phyloP scores from a whole-genome alignment of 371 early-diverging fungal species.

The Actinomortierella ambigua region DNA sequence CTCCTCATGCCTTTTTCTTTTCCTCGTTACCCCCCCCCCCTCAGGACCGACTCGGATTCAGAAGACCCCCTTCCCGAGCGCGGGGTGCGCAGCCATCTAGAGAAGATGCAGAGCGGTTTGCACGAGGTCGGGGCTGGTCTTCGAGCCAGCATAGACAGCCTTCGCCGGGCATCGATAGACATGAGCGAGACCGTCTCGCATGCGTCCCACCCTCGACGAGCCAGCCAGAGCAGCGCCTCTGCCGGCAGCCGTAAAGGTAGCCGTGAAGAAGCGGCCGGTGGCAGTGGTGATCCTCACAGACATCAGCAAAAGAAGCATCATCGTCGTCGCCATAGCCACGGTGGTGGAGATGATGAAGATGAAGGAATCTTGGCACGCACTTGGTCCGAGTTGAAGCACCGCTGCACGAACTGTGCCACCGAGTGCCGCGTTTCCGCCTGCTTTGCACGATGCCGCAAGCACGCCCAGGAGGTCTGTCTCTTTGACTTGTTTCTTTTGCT shows the following conservation, averaged over 20 bases:
- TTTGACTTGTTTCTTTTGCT: too few species aligned
- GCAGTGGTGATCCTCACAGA: not conserved
- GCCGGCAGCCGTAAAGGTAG: not conserved
- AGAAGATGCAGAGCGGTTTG: constrained; percentile 15
- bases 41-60: constrained; percentile 13
- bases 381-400: constrained; percentile 12
- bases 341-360: not conserved
- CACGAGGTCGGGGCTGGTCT: constrained; percentile 15
- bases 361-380: not conserved
- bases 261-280: not conserved
- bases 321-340: constrained; percentile 1
- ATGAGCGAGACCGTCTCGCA: constrained; percentile 3
- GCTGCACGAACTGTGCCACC: constrained; percentile 12
- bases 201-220: too few species aligned
- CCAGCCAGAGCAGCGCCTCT: not conserved
- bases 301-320: not conserved
- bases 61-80: constrained; percentile 30
- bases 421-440: constrained; percentile 13
- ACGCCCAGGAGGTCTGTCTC: constrained; percentile 16
- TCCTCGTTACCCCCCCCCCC: too few species aligned
- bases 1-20: too few species aligned
- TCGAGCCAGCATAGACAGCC: constrained; percentile 5
- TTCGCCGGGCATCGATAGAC: constrained; percentile 15
- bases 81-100: constrained; percentile 22
- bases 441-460: constrained; percentile 10